Evolutionary conservation across 768 basidiomycete species (phyloP).

Genomic region (Suillus brevipes): DNA sequence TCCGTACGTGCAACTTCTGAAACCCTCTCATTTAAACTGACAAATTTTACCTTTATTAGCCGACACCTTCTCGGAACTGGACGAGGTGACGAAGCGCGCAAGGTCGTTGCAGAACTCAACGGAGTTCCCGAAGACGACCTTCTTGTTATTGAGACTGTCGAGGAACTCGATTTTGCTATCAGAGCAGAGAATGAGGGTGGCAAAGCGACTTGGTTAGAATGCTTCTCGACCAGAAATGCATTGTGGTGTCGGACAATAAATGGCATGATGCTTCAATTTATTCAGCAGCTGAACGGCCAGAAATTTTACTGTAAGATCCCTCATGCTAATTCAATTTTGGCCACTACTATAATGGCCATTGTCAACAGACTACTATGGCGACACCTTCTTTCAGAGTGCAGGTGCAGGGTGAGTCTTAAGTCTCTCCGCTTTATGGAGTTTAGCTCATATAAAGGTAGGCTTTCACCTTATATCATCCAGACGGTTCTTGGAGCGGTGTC

Average conservation of each 20-base stretch:
- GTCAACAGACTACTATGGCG: slow-evolving; percentile 70
- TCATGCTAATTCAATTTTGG: not conserved
- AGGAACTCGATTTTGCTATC: slow-evolving; percentile 67
- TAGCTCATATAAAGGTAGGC: slow-evolving; percentile 29
- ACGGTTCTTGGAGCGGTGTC: slow-evolving; percentile 75
- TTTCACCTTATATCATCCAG: slow-evolving; percentile 74
- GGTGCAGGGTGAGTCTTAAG: slow-evolving; percentile 53
- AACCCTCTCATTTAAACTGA: not conserved
- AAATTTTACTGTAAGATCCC: slow-evolving; percentile 68
- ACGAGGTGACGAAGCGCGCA: slow-evolving; percentile 52
- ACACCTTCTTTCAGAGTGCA: slow-evolving; percentile 77
- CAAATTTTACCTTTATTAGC: slow-evolving; percentile 30
- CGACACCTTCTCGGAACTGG: slow-evolving; percentile 69
- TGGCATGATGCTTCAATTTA: slow-evolving; percentile 83
- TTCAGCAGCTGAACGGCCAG: slow-evolving; percentile 80
- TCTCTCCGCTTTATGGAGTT: not conserved
- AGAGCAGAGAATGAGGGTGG: slow-evolving; percentile 77
- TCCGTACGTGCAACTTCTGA: slow-evolving; percentile 46
- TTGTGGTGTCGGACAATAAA: slow-evolving; percentile 75
- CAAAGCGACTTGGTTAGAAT: slow-evolving; percentile 76
- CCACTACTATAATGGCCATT: slow-evolving; percentile 18
- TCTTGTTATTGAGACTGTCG: slow-evolving; percentile 58
- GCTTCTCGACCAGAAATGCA: slow-evolving; percentile 67
- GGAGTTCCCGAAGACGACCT: slow-evolving; percentile 57
- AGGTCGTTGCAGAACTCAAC: slow-evolving; percentile 67